Evolutionary conservation across 192 early-diverging fungal species (phyloP).

Genomic region (Entophlyctis luteolus): DNA sequence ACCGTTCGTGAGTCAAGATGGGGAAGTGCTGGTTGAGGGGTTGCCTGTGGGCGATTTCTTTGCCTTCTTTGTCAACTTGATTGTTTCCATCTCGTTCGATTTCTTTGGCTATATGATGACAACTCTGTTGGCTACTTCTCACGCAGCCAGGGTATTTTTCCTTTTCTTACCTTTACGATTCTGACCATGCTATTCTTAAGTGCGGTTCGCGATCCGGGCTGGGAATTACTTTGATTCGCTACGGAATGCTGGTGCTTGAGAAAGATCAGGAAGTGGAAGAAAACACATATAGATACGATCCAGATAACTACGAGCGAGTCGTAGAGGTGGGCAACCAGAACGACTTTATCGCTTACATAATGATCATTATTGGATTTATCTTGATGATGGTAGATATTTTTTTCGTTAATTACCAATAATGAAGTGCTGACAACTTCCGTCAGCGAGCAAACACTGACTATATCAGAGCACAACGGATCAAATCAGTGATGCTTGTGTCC

Average conservation of each 20-base stretch:
- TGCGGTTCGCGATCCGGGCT: conserved; percentile 35
- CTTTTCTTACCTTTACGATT: not conserved
- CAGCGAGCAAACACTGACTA: conserved; percentile 68
- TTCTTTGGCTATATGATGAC: conserved; percentile 81
- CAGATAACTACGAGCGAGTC: conserved; percentile 16
- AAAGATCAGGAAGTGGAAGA: conserved; percentile 22
- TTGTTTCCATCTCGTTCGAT: conserved; percentile 52
- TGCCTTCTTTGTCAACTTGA: conserved; percentile 75
- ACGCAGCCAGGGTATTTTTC: conserved; percentile 80
- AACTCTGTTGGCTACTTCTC: conserved; percentile 81
- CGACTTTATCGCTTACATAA: conserved; percentile 66
- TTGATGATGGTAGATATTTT: conserved; percentile 56
- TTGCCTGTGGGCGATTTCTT: conserved; percentile 80
- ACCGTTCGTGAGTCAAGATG: conserved; percentile 66
- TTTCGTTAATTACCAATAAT: not conserved
- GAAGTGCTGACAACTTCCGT: no score
- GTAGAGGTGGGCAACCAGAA: conserved; percentile 43
- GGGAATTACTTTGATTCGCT: conserved; percentile 41
- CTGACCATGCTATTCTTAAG: no score
- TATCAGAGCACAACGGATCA: conserved; percentile 64
- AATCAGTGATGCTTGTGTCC: conserved; percentile 56
- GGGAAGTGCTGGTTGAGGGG: conserved; percentile 82
- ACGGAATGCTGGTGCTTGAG: conserved; percentile 21
- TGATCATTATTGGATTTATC: conserved; percentile 70
- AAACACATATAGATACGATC: conserved; percentile 14